A percentile compares a stretch with the other conserved stretches of the same genome.
These are phyloP conservation scores for Podospora didyma DNA, from an alignment of 495 filamentous ascomycete species.

Conservation along the genomic window DNA sequence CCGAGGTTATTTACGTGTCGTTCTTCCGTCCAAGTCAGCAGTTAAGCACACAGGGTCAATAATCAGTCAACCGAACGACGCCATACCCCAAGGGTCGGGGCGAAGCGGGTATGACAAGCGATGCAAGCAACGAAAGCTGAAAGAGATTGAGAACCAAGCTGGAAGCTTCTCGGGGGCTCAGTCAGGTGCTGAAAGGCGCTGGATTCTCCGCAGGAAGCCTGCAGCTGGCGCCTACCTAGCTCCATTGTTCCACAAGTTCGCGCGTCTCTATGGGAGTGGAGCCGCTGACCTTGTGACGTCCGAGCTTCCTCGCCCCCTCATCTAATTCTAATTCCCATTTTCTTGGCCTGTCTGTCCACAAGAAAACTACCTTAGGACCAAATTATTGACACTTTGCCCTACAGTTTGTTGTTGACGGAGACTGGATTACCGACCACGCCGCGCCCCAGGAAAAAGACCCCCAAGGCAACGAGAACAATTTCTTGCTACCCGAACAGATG, in stretches of 20 bases:
- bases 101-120: not conserved
- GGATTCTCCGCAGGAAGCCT: not conserved
- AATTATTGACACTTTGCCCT: not conserved
- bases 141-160: too few species aligned
- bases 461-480: constrained; percentile 80
- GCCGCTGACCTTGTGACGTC: not conserved
- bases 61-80: not conserved
- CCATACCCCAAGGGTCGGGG: too few species aligned
- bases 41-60: not conserved
- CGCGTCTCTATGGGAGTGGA: not conserved
- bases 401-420: constrained; percentile 89
- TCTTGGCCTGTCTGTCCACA: not conserved
- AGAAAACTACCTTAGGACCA: not conserved
- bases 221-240: not conserved
- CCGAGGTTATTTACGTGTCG: not conserved
- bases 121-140: not conserved
- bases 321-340: not conserved
- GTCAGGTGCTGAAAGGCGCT: too few species aligned
- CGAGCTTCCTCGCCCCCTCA: not conserved
- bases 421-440: constrained; percentile 76
- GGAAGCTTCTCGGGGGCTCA: too few species aligned
- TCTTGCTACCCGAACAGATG: constrained; percentile 69
- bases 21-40: not conserved
- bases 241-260: not conserved
- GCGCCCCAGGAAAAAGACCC: constrained; percentile 76